Evolutionary conservation across 2,329 filamentous ascomycete genomes (phyloP).

Genomic region (Penicillium sp.): DNA sequence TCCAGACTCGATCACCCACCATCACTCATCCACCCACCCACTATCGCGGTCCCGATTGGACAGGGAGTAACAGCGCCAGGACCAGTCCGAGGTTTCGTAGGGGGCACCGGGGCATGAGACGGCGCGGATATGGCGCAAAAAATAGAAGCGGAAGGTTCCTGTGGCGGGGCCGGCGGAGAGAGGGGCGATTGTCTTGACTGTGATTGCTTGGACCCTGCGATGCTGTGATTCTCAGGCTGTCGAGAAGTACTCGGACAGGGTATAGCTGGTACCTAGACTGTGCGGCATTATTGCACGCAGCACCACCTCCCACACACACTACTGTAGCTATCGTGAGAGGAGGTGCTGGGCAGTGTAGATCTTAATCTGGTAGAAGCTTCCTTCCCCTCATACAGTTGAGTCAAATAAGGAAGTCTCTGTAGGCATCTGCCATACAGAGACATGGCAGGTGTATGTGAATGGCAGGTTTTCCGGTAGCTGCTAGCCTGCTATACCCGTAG

Average conservation of each 20-base stretch:
- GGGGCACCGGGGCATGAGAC: neutral
- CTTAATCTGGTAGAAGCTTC: neutral
- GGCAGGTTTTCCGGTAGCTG: too few relatives aligned
- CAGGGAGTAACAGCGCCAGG: neutral
- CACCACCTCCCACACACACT: neutral
- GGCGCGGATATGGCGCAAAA: slow-evolving; percentile 14
- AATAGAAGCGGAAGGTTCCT: slow-evolving; percentile 26
- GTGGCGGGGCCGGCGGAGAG: slow-evolving; percentile 23
- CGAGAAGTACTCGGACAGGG: neutral
- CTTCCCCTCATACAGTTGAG: slow-evolving; percentile 1
- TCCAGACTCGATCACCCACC: slow-evolving; percentile 21
- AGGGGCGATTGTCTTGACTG: slow-evolving; percentile 9
- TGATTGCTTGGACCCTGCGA: slow-evolving; percentile 12
- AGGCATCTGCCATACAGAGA: too few relatives aligned
- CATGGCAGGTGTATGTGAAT: too few relatives aligned
- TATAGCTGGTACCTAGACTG: neutral
- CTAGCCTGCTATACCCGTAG: too few relatives aligned
- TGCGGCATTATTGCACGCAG: slow-evolving; percentile 7
- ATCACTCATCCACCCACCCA: slow-evolving; percentile 12
- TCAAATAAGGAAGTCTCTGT: too few relatives aligned
- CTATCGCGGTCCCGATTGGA: slow-evolving; percentile 19
- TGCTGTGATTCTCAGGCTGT: neutral
- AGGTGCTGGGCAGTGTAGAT: neutral
- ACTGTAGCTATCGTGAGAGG: neutral
- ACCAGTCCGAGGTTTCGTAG: neutral